These are phyloP conservation scores for Podaxis sp. DNA, from an alignment of 768 basidiomycete genomes.

Conservation along the genomic window DNA sequence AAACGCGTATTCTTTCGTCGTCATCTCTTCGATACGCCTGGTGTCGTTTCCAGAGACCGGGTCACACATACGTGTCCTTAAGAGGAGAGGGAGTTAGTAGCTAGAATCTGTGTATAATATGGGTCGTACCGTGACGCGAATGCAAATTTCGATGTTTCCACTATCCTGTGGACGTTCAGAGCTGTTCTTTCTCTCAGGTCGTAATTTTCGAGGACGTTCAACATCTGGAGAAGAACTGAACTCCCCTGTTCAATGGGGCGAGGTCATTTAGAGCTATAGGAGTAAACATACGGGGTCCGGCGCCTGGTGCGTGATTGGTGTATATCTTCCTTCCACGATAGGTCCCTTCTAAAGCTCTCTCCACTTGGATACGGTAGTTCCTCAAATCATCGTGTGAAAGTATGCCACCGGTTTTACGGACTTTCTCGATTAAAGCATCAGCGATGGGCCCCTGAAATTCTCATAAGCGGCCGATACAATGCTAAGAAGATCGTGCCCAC, in stretches of 20 bases:
- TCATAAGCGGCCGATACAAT: slow-evolving; percentile 15
- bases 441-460: slow-evolving; percentile 71
- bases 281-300: slow-evolving; percentile 58
- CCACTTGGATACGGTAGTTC: slow-evolving; percentile 65
- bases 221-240: slow-evolving; percentile 78
- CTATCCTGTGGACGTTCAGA: slow-evolving; percentile 71
- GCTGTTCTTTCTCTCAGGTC: slow-evolving; percentile 50
- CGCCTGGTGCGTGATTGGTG: slow-evolving; percentile 81
- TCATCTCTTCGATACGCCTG: slow-evolving; percentile 57
- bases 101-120: background rate
- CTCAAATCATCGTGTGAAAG: slow-evolving; percentile 72
- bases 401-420: slow-evolving; percentile 73
- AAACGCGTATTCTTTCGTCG: slow-evolving; percentile 67
- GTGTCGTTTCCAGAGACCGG: slow-evolving; percentile 62
- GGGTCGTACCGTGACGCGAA: slow-evolving; percentile 44
- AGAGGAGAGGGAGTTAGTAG: background rate
- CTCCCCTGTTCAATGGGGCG: background rate
- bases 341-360: slow-evolving; percentile 72
- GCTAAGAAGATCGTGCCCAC: slow-evolving; percentile 30
- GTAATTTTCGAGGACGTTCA: slow-evolving; percentile 88
- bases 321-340: slow-evolving; percentile 81
- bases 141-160: slow-evolving; percentile 83
- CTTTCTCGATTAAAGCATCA: slow-evolving; percentile 70
- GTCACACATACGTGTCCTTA: slow-evolving; percentile 82
- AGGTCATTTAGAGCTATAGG: background rate